Evolutionary conservation across 768 basidiomycete genomes (phyloP).

Genomic region (Russula earlei): DNA sequence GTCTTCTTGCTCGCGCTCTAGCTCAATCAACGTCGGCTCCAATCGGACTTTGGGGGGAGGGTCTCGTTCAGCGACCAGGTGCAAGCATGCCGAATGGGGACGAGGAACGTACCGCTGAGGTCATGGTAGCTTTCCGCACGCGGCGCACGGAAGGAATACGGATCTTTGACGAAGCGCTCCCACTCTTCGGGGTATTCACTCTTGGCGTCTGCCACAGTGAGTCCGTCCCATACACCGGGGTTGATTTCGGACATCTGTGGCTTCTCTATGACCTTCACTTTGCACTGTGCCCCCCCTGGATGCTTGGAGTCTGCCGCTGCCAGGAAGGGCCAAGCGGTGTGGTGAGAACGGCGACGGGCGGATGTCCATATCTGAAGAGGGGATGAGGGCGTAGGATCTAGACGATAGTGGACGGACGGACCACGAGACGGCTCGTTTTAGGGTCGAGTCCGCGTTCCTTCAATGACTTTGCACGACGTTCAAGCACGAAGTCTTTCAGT

Average conservation of each 20-base stretch:
- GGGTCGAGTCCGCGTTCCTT: constrained; percentile 62
- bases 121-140: constrained; percentile 98
- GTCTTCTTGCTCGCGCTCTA: constrained; percentile 91
- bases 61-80: constrained; percentile 13
- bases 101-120: constrained; percentile 50
- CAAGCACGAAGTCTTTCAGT: constrained; percentile 83
- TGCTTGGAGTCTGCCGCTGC: constrained; percentile 22
- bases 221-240: constrained; percentile 94
- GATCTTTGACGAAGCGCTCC: constrained; percentile 86
- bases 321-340: constrained; percentile 94
- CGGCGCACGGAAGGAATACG: constrained; percentile 86
- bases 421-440: constrained; percentile 53
- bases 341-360: constrained; percentile 82
- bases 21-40: constrained; percentile 87
- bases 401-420: constrained; percentile 28
- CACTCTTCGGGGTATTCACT: constrained; percentile 91
- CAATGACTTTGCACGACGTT: constrained; percentile 67
- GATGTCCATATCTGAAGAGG: constrained; percentile 87
- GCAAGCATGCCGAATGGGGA: neutral
- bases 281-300: constrained; percentile 26
- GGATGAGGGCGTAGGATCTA: neutral
- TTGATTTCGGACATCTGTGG: constrained; percentile 98
- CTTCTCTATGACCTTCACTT: constrained; percentile 87
- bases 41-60: constrained; percentile 54
- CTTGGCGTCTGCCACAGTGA: constrained; percentile 82